Evolutionary conservation across 805 yeast genomes (phyloP).

Genomic region (Candida orba): DNA sequence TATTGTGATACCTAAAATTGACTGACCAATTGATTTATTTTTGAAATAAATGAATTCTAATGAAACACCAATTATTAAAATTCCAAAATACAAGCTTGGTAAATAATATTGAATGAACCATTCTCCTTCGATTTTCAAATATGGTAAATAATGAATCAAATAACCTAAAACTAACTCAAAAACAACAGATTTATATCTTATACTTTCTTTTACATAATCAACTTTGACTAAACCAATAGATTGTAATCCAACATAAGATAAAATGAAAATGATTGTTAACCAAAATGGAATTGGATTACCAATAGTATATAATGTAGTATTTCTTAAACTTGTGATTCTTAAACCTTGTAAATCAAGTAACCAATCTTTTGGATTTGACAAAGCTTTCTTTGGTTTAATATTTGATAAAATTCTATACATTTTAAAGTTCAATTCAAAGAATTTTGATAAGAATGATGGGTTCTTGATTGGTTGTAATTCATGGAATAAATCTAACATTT

Average conservation of each 20-base stretch:
- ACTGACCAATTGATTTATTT: conserved; percentile 23
- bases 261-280: conserved; percentile 31
- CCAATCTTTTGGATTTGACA: conserved; percentile 50
- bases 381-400: conserved; percentile 6
- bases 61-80: conserved; percentile 37
- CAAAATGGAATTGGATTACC: conserved; percentile 62
- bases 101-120: conserved; percentile 41
- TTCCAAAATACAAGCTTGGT: conserved; percentile 42
- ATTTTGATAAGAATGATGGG: conserved; percentile 15
- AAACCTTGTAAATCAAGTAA: conserved; percentile 53
- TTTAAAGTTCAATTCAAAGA: conserved; percentile 15
- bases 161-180: conserved; percentile 41
- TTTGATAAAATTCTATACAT: conserved; percentile 14
- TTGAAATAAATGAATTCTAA: conserved; percentile 34
- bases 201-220: conserved; percentile 9
- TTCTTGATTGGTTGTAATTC: conserved; percentile 19
- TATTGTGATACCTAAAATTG: conserved; percentile 18
- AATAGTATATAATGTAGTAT: conserved; percentile 44
- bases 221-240: conserved; percentile 23
- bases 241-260: conserved; percentile 17
- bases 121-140: conserved; percentile 27
- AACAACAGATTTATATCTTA: conserved; percentile 17
- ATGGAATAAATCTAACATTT: conserved; percentile 14
- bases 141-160: conserved; percentile 52
- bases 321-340: conserved; percentile 42